These are phyloP conservation scores for Thinopyrum elongatum DNA, from an alignment of 176 grass and related monocot species.

Conservation along the genomic window DNA sequence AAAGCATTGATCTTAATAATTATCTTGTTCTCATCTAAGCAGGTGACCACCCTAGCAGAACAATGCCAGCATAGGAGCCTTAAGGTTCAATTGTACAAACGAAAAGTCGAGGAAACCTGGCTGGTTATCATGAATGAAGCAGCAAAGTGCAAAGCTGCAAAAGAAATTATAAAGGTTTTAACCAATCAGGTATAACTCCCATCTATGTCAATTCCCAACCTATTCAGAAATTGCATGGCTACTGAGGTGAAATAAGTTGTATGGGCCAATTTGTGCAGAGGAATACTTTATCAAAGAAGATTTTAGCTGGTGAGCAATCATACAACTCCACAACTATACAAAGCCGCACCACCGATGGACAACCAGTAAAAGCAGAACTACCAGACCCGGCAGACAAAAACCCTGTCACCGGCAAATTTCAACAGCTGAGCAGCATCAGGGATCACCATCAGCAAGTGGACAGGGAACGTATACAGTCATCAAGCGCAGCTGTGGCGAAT, in stretches of 20 bases:
- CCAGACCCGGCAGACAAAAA: conserved; percentile 33
- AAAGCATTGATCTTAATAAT: background rate
- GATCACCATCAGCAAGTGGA: background rate
- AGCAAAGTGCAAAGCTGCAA: conserved; percentile 83
- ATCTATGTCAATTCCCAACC: background rate
- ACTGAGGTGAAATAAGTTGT: background rate
- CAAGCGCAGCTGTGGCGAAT: background rate
- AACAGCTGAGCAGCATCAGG: conserved; percentile 15
- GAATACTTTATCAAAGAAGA: conserved; percentile 52
- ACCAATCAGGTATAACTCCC: conserved; percentile 68
- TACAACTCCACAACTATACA: conserved; percentile 17
- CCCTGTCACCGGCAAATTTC: conserved; percentile 14
- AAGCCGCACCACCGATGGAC: background rate
- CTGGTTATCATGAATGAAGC: conserved; percentile 68
- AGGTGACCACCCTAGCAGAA: conserved; percentile 67
- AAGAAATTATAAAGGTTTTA: conserved; percentile 82
- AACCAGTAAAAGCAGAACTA: conserved; percentile 31
- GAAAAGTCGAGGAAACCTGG: conserved; percentile 85
- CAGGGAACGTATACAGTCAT: background rate
- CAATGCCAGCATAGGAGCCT: conserved; percentile 75
- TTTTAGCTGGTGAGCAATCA: conserved; percentile 26
- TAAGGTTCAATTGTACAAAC: conserved; percentile 76
- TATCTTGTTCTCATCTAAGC: conserved; percentile 23
- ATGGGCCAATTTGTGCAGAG: conserved; percentile 43
- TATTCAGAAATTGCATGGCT: background rate